Evolutionary conservation across 345 rosid species (phyloP).

Genomic region (Alliaria petiolata): DNA sequence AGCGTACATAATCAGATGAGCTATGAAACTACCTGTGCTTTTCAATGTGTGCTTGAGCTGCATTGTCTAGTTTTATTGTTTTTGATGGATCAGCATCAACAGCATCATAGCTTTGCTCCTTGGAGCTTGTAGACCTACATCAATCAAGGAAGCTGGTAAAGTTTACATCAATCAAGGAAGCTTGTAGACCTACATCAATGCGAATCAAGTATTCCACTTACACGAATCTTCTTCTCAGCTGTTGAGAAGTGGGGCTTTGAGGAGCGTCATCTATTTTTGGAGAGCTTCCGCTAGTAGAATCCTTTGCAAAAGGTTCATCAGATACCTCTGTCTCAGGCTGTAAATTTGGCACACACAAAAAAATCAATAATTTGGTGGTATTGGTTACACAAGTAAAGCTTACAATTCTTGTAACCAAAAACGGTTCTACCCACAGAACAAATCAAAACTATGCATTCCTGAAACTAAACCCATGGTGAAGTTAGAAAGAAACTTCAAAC

Average conservation of each 20-base stretch:
- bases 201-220: constrained; percentile 29
- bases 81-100: constrained; percentile 44
- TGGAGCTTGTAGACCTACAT: constrained; percentile 43
- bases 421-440: neutral
- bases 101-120: constrained; percentile 40
- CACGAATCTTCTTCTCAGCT: constrained; percentile 80
- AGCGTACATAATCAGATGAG: neutral
- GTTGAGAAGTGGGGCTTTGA: constrained; percentile 50
- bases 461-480: neutral
- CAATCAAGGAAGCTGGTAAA: constrained; percentile 14
- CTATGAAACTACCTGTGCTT: constrained; percentile 59
- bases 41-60: constrained; percentile 63
- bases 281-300: constrained; percentile 40
- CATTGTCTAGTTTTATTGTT: constrained; percentile 63
- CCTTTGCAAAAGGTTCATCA: constrained; percentile 32
- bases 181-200: neutral
- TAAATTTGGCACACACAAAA: neutral
- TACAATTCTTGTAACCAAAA: neutral
- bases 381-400: neutral
- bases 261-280: constrained; percentile 38
- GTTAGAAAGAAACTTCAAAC: neutral
- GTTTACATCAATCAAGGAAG: too few species aligned
- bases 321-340: constrained; percentile 47
- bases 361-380: neutral
- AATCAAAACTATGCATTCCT: neutral